Evolutionary conservation across 2,329 filamentous ascomycete species (phyloP), one percentile per base, ranked within the genome.

Genomic region (Pyrenochaeta sp.): DNA sequence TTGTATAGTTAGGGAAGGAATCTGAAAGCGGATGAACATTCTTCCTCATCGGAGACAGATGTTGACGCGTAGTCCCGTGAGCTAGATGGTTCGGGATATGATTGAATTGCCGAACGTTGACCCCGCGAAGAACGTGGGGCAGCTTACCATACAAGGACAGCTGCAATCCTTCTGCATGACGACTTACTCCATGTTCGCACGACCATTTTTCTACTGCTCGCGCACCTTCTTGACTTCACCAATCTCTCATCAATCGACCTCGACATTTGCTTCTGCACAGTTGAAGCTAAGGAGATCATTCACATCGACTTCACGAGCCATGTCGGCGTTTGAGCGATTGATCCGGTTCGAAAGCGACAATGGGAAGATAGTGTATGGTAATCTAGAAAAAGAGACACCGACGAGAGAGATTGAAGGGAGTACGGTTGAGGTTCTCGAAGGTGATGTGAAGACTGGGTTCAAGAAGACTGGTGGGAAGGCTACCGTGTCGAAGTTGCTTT

Each of bases 311-410:
- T 40, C 28, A 50, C 48, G n/a, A 54, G 56, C 39, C 13, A 71
- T 69, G 69, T 56, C 67, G 27, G 43, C 65, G 8, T 77, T 77
- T 51, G 69, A 76, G 44, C 64, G 74, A 25, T 56, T 78, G 43
- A 73, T 78, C 19, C 64, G 75, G 1, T 78, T 78, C 50, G 56
- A 70, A 34, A 66, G 61, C 24, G 59, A 72, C 5, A 68, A 72
- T 32, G 75, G 73, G 2, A 68, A 72, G 47, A 65, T 59, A 0
- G 62, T 67, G 13, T 77, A 72, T 56, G 75, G 75, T 1, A 68
- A 78, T 47, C 44, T 77, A 50, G 66, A 61, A 6, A 68, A 69
- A 30, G 72, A 73, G 54, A 61, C 58, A 7, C 67, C 73, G 7
- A 73, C 70, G 8, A 56, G 52, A 37, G 70, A 75, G 27, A 75